phyloP scores from a whole-genome alignment of 257 asterid species.

The Nicotiana benthamiana region DNA sequence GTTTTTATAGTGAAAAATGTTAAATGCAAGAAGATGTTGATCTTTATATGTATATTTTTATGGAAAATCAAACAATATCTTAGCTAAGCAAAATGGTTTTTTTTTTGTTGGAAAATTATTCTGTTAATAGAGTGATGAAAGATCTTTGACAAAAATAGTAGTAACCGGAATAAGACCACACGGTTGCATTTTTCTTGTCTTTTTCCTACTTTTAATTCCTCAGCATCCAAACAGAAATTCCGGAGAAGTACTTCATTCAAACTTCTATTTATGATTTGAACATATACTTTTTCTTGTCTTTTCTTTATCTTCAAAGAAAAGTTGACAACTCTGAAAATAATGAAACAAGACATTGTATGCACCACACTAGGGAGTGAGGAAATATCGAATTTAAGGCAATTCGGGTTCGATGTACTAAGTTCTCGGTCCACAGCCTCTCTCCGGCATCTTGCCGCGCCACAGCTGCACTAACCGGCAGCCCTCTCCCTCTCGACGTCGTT shows the following conservation, averaged over 20 bases:
- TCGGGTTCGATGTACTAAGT: too few relatives aligned
- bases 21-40: background rate
- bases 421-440: too few relatives aligned
- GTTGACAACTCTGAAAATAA: background rate
- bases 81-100: background rate
- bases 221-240: constrained; percentile 1
- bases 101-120: background rate
- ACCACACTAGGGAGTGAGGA: too few relatives aligned
- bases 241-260: background rate
- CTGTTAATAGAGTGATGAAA: constrained; percentile 2
- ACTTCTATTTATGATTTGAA: background rate
- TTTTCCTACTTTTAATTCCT: background rate
- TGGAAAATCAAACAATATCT: background rate
- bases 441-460: too few relatives aligned
- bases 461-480: too few relatives aligned
- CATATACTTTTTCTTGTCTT: background rate
- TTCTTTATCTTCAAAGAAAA: background rate
- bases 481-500: too few relatives aligned
- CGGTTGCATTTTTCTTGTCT: background rate
- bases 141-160: constrained; percentile 1
- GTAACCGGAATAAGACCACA: constrained; percentile 1
- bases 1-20: background rate
- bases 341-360: background rate
- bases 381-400: too few relatives aligned
- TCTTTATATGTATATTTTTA: too few relatives aligned